Percentiles rank a stretch among this genome's conserved stretches.
Evolutionary conservation across 208 protist species (phyloP).

Genomic region (Leishmania major): DNA sequence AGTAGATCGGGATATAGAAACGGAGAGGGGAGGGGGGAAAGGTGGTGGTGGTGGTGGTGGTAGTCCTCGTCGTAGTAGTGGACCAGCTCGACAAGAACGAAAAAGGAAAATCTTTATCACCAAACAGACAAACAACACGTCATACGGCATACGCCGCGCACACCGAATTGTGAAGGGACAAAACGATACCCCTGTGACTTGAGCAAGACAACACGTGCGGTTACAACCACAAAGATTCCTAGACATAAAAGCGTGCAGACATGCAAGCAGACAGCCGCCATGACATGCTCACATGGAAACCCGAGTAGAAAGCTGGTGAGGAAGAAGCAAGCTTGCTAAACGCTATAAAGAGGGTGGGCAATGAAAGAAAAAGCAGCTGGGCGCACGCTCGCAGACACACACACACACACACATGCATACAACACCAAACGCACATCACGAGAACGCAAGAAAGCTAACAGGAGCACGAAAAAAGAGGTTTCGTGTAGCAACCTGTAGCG

Average conservation of each 20-base stretch:
- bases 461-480: not conserved
- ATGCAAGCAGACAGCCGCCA: not conserved
- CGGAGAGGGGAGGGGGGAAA: not conserved
- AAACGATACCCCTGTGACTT: not conserved
- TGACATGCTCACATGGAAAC: not conserved
- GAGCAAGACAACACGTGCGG: not conserved
- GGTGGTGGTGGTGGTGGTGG: not conserved
- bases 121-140: not conserved
- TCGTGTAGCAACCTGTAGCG: not conserved
- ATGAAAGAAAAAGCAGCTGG: not conserved
- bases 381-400: not conserved
- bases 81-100: not conserved
- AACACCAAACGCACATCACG: not conserved
- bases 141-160: not conserved
- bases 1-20: not conserved
- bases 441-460: not conserved
- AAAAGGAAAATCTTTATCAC: not conserved
- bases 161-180: not conserved
- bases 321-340: not conserved
- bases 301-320: not conserved
- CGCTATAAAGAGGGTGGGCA: not conserved
- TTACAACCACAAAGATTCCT: not conserved
- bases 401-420: not conserved
- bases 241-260: not conserved
- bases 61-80: not conserved